phyloP scores from a whole-genome alignment of 1,284 basidiomycete genomes.

The Ustilago xerochloae region DNA sequence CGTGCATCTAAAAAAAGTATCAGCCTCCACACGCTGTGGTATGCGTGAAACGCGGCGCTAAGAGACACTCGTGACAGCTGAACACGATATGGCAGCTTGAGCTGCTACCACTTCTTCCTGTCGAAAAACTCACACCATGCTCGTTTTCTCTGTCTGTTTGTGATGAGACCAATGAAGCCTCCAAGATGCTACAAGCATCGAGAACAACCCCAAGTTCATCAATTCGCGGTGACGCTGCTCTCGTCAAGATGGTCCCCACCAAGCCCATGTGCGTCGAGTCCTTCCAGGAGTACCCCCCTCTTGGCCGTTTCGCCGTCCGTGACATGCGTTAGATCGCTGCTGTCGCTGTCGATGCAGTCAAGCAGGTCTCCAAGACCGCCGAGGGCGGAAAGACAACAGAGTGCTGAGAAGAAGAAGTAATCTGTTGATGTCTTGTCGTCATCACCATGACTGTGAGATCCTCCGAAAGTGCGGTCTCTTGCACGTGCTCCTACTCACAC shows the following conservation, averaged over 20 bases:
- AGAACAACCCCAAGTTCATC: constrained; percentile 91
- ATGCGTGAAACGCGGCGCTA: no score
- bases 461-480: neutral
- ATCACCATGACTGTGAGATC: neutral
- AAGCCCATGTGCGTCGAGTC: constrained; percentile 99
- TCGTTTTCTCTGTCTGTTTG: no score
- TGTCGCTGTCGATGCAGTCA: constrained; percentile 98
- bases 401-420: constrained; percentile 79
- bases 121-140: no score
- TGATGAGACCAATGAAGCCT: no score
- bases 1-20: no score
- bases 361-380: constrained; percentile 70
- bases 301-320: constrained; percentile 89
- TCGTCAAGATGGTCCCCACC: constrained; percentile 95
- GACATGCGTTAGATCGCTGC: constrained; percentile 73
- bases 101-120: no score
- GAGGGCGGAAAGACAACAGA: constrained; percentile 79
- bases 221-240: constrained; percentile 76
- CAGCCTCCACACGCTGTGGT: no score
- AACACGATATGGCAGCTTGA: no score
- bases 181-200: constrained; percentile 91
- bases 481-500: no score
- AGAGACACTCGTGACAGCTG: no score
- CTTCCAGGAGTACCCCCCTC: constrained; percentile 97
- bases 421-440: neutral